Evolutionary conservation across 176 grass and related monocot genomes (phyloP).

Genomic region (Carex pumila): DNA sequence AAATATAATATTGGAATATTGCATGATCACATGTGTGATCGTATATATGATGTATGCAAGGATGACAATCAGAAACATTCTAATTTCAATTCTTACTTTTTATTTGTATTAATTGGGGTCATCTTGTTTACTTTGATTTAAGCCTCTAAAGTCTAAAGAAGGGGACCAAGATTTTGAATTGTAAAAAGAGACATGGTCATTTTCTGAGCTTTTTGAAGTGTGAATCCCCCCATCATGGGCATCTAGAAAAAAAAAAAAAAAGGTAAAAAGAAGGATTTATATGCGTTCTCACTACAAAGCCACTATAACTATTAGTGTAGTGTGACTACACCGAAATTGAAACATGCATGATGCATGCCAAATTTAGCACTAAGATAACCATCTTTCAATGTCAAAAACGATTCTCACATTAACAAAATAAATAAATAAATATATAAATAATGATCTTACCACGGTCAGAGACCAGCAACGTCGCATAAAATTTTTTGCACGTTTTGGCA

Average conservation of each 20-base stretch:
- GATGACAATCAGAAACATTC: not conserved
- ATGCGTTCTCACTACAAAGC: constrained; percentile 4
- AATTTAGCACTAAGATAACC: not conserved
- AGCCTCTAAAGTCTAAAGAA: not conserved
- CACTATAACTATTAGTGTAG: not conserved
- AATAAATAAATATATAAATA: not conserved
- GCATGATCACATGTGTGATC: too few species aligned
- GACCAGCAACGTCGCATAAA: not conserved
- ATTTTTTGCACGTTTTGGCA: not conserved
- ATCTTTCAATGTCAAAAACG: not conserved
- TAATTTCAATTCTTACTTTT: not conserved
- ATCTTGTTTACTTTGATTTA: not conserved
- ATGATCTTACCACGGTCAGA: not conserved
- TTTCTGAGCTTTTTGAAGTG: not conserved
- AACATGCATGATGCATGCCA: not conserved
- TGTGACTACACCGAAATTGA: not conserved
- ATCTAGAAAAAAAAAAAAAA: constrained; percentile 7
- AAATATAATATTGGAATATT: too few species aligned
- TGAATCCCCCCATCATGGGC: not conserved
- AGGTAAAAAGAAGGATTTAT: not conserved
- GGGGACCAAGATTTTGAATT: not conserved
- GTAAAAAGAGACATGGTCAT: not conserved
- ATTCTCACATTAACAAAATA: not conserved
- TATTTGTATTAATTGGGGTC: not conserved
- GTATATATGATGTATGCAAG: too few species aligned